Evolutionary conservation across 1,284 basidiomycete genomes (phyloP).

Genomic region (Ceratobasidium sp.): DNA sequence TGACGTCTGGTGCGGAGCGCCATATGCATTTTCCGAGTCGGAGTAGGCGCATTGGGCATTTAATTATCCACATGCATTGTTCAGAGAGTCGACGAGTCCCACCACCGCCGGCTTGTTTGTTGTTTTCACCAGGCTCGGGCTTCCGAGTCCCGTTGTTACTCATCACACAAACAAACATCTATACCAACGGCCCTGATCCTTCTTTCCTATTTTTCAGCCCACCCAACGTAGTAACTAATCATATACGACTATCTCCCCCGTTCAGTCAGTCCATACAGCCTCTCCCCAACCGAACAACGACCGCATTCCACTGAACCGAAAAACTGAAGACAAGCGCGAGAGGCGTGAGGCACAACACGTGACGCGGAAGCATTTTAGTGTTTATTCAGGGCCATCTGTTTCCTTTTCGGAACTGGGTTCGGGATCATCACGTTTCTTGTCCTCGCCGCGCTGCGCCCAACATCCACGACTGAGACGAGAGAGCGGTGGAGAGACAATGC

Average conservation of each 20-base stretch:
- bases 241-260: background rate
- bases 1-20: background rate
- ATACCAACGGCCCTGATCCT: background rate
- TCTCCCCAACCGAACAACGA: background rate
- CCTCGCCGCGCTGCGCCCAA: background rate
- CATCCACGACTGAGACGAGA: background rate
- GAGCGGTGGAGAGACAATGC: background rate
- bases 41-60: background rate
- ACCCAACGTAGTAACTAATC: background rate
- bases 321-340: background rate
- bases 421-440: slow-evolving; percentile 3
- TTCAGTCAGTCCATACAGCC: background rate
- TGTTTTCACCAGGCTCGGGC: slow-evolving; percentile 12
- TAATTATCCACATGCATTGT: background rate
- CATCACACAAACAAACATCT: background rate
- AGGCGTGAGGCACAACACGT: slow-evolving; percentile 26
- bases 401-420: slow-evolving; percentile 10
- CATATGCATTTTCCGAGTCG: slow-evolving; percentile 12
- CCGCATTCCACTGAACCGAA: background rate
- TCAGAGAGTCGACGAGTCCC: background rate
- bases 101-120: background rate
- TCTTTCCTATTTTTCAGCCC: background rate
- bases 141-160: slow-evolving; percentile 25
- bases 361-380: slow-evolving; percentile 40
- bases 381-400: slow-evolving; percentile 19